Conservation (phyloP, 352 stramenopile species). For the Halophytophthora batemanensis region DNA sequence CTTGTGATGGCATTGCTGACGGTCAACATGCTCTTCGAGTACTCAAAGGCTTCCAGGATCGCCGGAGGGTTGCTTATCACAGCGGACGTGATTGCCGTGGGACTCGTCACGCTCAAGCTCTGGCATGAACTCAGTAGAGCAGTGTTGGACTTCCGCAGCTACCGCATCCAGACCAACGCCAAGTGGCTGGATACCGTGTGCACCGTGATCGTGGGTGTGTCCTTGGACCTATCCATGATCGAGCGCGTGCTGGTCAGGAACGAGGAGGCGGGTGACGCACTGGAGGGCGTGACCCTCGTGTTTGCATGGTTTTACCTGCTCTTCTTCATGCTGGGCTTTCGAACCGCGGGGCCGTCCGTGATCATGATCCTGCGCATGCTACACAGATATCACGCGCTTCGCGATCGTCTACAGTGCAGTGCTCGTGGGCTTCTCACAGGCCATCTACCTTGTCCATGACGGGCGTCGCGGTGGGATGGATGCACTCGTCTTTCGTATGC, state of each 20-base stretch:
- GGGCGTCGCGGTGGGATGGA: slow-evolving; percentile 25
- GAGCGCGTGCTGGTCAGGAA: slow-evolving; percentile 15
- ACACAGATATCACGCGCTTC: slow-evolving; percentile 56
- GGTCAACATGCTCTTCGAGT: slow-evolving; percentile 42
- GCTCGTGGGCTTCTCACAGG: slow-evolving; percentile 51
- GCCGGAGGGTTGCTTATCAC: no score
- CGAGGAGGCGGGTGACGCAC: slow-evolving; percentile 39
- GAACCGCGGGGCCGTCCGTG: slow-evolving; percentile 57
- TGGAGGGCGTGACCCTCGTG: slow-evolving; percentile 39
- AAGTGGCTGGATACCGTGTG: slow-evolving; percentile 56
- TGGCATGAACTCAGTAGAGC: slow-evolving; percentile 54
- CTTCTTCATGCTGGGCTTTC: slow-evolving; percentile 67
- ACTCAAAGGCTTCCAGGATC: no score
- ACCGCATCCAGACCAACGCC: slow-evolving; percentile 41
- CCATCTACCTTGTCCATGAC: slow-evolving; percentile 55
- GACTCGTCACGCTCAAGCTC: slow-evolving; percentile 40
- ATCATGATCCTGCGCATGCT: slow-evolving; percentile 73
- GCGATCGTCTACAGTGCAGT: slow-evolving; percentile 53
- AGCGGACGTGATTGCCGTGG: slow-evolving; percentile 27
- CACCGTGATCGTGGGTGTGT: slow-evolving; percentile 34
- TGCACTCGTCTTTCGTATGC: slow-evolving; percentile 37
- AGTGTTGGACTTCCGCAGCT: slow-evolving; percentile 34
- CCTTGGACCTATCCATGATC: slow-evolving; percentile 28
- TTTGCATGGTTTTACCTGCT: slow-evolving; percentile 65
- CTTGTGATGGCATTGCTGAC: slow-evolving; percentile 47